phyloP scores from a whole-genome alignment of 345 rosid genomes.

The Mangifera indica region DNA sequence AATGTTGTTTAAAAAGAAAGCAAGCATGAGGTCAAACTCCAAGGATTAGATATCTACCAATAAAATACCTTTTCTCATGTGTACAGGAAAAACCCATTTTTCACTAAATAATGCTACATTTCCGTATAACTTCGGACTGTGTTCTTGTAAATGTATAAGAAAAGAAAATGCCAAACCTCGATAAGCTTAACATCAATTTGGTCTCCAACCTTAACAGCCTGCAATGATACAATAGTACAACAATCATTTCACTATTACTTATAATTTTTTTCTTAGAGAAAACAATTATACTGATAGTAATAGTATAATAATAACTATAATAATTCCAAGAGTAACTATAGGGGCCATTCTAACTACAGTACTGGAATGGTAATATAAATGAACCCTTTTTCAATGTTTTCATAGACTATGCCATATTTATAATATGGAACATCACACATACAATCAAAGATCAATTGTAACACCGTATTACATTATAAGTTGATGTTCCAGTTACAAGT shows the following conservation, averaged over 20 bases:
- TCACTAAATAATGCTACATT: background rate
- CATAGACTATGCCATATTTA: too few relatives aligned
- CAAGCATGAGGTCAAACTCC: background rate
- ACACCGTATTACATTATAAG: background rate
- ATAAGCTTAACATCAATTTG: conserved; percentile 89
- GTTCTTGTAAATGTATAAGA: conserved; percentile 9
- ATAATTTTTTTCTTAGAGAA: background rate
- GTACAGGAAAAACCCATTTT: background rate
- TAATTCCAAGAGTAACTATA: background rate
- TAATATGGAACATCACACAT: background rate
- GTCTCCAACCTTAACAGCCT: conserved; percentile 91
- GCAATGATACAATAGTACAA: conserved; percentile 23
- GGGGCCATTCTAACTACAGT: background rate
- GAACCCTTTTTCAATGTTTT: too few relatives aligned
- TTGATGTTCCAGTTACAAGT: background rate
- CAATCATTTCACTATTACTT: conserved; percentile 8
- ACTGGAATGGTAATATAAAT: too few relatives aligned
- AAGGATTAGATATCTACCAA: background rate
- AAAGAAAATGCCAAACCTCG: conserved; percentile 53
- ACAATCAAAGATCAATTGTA: background rate
- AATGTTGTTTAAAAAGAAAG: background rate
- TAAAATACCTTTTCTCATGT: background rate
- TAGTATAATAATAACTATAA: background rate
- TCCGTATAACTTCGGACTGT: background rate
- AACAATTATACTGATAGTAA: background rate